Evolutionary conservation across 2,329 filamentous ascomycete genomes (phyloP), one percentile per base, ranked within the genome.

Genomic region (Microdochium trichocladiopsis): DNA sequence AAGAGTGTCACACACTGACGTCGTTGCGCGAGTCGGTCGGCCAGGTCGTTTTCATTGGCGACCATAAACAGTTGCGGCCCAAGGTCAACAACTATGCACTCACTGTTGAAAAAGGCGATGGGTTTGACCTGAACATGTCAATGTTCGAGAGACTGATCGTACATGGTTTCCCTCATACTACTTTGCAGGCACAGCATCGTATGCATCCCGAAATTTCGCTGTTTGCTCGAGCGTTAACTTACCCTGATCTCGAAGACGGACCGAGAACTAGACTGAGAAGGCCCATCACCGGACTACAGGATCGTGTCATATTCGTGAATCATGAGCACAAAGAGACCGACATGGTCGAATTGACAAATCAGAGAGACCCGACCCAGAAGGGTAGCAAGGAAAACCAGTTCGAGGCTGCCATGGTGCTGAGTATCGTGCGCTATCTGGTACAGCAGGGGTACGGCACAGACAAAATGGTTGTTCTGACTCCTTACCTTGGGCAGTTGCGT

Each of bases 51-150:
- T 64, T 88, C 2, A 90, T 90, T 11, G 87, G 87, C 0, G 87
- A 90, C 51, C 86, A 90, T 61, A 79, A 86, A 52, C 87, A 90
- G 56, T 74, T 90, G 0, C 79, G 86, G 0, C 87, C 87, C 0
- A 88, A 89, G 58, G 72, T 81, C 51, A 79, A 77, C 33, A 83
- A 78, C 50, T 88, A 83, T 57, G 66, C 63, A 0, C 64, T 90
- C 0, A 81, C 74, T 0, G 75, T 85, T 0, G 86, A 89, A 56
- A 78, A 80, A 22, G 84, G 83, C 0, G 72, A 80, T 6, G 85
- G 86, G 0, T 90, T 78, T 57, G 76, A 90, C 53, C 71, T 90
- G 1, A 86, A 90, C 55, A 63, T 76, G 1, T 89, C 86, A 0
- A 62, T 90, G 0, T 90, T 90, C 55, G 87, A 90, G 60, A 72